Evolutionary conservation across 1,139 yeast species (phyloP).

Genomic region (Debaryomyces fabryi): DNA sequence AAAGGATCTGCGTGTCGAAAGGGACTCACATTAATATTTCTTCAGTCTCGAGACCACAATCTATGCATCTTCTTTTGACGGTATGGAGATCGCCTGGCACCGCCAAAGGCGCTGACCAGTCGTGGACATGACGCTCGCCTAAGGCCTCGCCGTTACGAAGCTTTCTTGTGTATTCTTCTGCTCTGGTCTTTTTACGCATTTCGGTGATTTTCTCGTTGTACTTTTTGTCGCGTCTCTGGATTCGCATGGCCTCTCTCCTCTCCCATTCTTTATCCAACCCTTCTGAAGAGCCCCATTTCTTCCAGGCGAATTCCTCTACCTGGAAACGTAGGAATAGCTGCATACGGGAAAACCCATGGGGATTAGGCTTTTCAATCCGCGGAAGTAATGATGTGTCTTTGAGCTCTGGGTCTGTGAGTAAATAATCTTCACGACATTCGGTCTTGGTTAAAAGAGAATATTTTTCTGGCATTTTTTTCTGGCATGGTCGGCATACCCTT

Average conservation of each 20-base stretch:
- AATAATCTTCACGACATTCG: conserved; percentile 90
- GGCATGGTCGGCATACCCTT: conserved; percentile 81
- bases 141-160: conserved; percentile 57
- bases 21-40: conserved; percentile 42
- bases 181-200: conserved; percentile 89
- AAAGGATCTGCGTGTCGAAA: not conserved
- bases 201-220: conserved; percentile 75
- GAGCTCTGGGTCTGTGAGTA: conserved; percentile 90
- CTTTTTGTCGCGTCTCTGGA: conserved; percentile 75
- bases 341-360: conserved; percentile 94
- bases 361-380: conserved; percentile 88
- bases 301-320: conserved; percentile 87
- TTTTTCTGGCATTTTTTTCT: conserved; percentile 75
- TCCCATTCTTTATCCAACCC: conserved; percentile 93
- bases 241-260: conserved; percentile 69
- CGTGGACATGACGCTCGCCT: conserved; percentile 68
- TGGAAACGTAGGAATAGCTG: conserved; percentile 86
- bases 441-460: conserved; percentile 91
- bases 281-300: conserved; percentile 93
- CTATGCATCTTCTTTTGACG: conserved; percentile 65
- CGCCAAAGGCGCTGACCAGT: conserved; percentile 66
- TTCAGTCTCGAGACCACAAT: conserved; percentile 85
- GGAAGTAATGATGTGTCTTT: conserved; percentile 69
- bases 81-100: conserved; percentile 39
- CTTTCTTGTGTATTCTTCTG: conserved; percentile 82